A percentile compares a stretch with the other conserved stretches of the same genome.
phyloP scores from a whole-genome alignment of 2,329 filamentous ascomycete genomes.

The Dactylellina parvicollis region DNA sequence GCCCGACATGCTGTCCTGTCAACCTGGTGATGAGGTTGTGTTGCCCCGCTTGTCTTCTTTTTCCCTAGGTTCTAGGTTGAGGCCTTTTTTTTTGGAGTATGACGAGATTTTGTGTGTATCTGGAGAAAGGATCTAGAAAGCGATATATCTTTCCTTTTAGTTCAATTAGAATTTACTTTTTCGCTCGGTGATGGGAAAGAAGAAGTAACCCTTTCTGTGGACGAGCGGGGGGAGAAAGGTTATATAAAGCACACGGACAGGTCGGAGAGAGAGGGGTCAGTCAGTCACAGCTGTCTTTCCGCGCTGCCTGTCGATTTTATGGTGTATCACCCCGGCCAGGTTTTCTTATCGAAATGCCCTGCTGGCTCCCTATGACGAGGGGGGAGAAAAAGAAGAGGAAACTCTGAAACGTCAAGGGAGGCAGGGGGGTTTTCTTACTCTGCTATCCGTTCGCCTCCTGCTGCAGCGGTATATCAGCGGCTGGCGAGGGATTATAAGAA shows the following conservation, averaged over 20 bases:
- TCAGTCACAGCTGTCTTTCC: background rate
- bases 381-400: conserved; percentile 1
- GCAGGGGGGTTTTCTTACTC: conserved; percentile 6
- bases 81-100: background rate
- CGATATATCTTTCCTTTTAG: background rate
- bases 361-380: conserved; percentile 16
- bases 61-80: background rate
- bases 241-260: conserved; percentile 1
- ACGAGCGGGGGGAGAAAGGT: background rate
- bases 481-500: background rate
- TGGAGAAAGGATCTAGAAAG: background rate
- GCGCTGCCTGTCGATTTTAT: no score
- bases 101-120: background rate
- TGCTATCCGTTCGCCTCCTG: conserved; percentile 13
- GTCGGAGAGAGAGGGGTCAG: conserved; percentile 19
- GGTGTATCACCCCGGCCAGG: conserved; percentile 7
- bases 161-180: background rate
- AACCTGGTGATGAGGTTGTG: conserved; percentile 24
- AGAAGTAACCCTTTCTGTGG: background rate
- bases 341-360: conserved; percentile 9
- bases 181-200: background rate
- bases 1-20: conserved; percentile 21
- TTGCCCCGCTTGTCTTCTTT: conserved; percentile 19
- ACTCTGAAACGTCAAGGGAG: conserved; percentile 36
- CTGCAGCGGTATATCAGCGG: background rate